Evolutionary conservation across 2,329 filamentous ascomycete genomes (phyloP), one percentile per base, ranked within the genome.

Genomic region (Pezizomycotina sp.): DNA sequence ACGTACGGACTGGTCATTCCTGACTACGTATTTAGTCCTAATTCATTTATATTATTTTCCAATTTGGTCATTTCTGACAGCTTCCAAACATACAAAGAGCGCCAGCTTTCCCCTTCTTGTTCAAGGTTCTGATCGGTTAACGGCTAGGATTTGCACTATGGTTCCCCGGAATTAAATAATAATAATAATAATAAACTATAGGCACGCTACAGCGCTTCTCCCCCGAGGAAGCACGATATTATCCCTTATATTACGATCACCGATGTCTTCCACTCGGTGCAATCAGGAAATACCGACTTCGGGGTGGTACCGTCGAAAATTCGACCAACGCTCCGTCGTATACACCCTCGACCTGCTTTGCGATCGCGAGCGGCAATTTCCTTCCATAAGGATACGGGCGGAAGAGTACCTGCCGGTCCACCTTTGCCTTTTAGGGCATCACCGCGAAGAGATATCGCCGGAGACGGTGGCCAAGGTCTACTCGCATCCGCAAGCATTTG

Each of bases 281-380:
- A 91, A 52, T 63, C 65, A 23, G 66, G 69, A 39, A 55, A 61
- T 27, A 71, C 70, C 1, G 59, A 67, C 34, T 74, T 74, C 38
- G 89, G 84, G 48, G 78, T 95, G 20, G 78, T 93, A 2, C 89
- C 89, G 5, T 92, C 58, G 86, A 95, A 56, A 98, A 98, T 62
- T 91, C 80, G 25, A 86, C 81, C 54, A 92, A 95, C 58, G 89
- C 52, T 76, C 77, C 36, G 89, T 98, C 31, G 73, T 89, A 37
- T 79, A 82, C 56, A 92, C 84, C 0, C 68, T 95, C 15, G 84
- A 93, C 58, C 71, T 86, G 47, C 71, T 98, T 42, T 81, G 81
- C 47, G 82, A 92, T 59, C 65, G 77, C 16, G 61, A 70, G 24
- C 59, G 57, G 26, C 58, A 60, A 27, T 81, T 78, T 53, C 63